Evolutionary conservation across 305 asterid species (phyloP).

Genomic region (Fraxinus sp.): DNA sequence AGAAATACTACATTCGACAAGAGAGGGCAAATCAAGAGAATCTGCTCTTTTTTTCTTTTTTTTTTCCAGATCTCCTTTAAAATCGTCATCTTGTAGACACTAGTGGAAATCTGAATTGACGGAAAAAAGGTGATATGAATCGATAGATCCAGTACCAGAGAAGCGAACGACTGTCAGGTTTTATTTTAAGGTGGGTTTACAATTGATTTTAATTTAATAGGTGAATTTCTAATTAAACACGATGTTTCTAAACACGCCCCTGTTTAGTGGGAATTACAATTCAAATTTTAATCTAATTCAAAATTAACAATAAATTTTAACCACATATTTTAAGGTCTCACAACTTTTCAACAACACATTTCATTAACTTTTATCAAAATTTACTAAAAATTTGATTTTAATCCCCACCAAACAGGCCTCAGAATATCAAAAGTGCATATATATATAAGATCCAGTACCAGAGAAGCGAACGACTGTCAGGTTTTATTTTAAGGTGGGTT

Average conservation of each 20-base stretch:
- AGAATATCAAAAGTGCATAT: too few relatives aligned
- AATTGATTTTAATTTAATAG: too few relatives aligned
- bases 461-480: neutral
- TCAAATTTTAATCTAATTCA: too few relatives aligned
- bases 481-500: too few relatives aligned
- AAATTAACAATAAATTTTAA: too few relatives aligned
- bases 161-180: neutral
- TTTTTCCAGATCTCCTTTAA: neutral
- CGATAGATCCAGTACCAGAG: neutral
- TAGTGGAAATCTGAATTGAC: neutral
- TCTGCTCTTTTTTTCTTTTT: too few relatives aligned
- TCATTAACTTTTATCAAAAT: too few relatives aligned
- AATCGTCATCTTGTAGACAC: neutral
- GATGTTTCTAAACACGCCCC: too few relatives aligned
- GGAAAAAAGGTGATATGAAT: neutral
- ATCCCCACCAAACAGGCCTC: neutral
- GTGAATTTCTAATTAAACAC: neutral
- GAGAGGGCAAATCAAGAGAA: neutral
- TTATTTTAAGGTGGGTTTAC: neutral
- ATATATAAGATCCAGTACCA: neutral
- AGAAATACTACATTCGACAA: neutral
- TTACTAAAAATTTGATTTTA: neutral
- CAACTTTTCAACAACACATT: too few relatives aligned
- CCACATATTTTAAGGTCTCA: too few relatives aligned
- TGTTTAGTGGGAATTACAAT: too few relatives aligned